These are phyloP conservation scores for Hortaea werneckii DNA, from an alignment of 2,329 filamentous ascomycete species.

Conservation along the genomic window DNA sequence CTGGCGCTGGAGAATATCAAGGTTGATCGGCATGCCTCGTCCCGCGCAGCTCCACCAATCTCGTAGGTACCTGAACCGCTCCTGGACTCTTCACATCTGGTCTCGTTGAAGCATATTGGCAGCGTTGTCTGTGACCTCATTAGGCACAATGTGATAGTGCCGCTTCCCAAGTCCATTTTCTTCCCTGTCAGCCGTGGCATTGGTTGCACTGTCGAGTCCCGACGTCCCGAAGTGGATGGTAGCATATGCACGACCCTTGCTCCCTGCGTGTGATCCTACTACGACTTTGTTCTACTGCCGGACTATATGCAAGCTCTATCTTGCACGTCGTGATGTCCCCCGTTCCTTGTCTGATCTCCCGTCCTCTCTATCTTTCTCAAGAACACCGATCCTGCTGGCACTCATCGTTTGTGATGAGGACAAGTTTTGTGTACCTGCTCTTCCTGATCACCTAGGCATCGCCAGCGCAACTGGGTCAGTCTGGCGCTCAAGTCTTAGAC, in stretches of 20 bases:
- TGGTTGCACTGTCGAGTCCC: too few species aligned
- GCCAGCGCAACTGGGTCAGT: background rate
- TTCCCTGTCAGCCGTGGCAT: too few species aligned
- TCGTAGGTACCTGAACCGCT: constrained; percentile 1
- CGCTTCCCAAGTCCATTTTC: background rate
- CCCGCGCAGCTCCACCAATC: background rate
- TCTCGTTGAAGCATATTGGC: background rate
- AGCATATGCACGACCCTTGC: constrained; percentile 1
- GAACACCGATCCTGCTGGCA: background rate
- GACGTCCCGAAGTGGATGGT: background rate
- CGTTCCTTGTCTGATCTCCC: background rate
- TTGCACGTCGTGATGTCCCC: background rate
- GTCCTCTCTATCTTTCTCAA: background rate
- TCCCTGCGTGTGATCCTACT: background rate
- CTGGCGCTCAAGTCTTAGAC: background rate
- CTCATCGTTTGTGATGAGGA: background rate
- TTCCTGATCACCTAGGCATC: background rate
- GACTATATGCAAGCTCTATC: constrained; percentile 4
- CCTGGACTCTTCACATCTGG: background rate
- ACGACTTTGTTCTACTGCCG: background rate
- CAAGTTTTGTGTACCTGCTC: background rate
- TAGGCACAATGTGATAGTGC: background rate
- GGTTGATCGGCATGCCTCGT: too few species aligned
- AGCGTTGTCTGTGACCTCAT: background rate
- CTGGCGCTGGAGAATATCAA: background rate